Base-by-base conservation (phyloP, 2,329 filamentous ascomycete species). In the Chaetomium globosum region DNA sequence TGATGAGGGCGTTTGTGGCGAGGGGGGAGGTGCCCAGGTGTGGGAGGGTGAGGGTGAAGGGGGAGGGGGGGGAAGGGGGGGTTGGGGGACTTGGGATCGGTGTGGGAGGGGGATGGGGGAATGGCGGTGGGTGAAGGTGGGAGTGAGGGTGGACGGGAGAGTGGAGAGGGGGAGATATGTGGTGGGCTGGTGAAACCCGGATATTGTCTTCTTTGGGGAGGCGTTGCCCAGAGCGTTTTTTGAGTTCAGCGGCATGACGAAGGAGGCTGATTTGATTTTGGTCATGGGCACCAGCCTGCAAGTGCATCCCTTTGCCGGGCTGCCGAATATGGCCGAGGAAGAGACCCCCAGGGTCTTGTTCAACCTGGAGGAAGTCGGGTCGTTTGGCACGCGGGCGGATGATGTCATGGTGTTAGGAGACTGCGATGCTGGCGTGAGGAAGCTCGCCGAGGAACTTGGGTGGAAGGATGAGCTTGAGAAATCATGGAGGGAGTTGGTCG, bases 161-260 rank as follows among this genome's bases (percentile, higher is more conserved):
- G 10, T 8, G 23, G 30, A 13, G 23, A n/a, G 19, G 53, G 19
- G 13, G 36, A 7, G 16, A 31, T 28, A 9, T 98, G 94, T 75
- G 80, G 84, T 43, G 93, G 93, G 0, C 80, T 95, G 2, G 92
- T 97, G 46, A 97, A 97, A 78, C 93, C 93, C 93, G 0, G 92
- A 97, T 72, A 97, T 97, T 74, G 92, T 96, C 39, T 97, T 97
- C 79, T 97, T 97, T 71, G 93, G 93, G 59, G 93, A 81, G 73
- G 73, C 74, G 68, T 73, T 81, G 30, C 91, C 91, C 0, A 75
- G 79, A 7, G 78, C 77, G 0, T 96, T 96, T 77, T 87, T 89
- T 73, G 74, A 78, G 7, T 87, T 85, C 65, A 79, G 81, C 31
- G 74, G 77, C 39, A 75, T 88, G 8, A 84, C 86, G 0, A 78